Conservation (phyloP, 169 alveolate genomes). For the Plasmodium billcollinsi region DNA sequence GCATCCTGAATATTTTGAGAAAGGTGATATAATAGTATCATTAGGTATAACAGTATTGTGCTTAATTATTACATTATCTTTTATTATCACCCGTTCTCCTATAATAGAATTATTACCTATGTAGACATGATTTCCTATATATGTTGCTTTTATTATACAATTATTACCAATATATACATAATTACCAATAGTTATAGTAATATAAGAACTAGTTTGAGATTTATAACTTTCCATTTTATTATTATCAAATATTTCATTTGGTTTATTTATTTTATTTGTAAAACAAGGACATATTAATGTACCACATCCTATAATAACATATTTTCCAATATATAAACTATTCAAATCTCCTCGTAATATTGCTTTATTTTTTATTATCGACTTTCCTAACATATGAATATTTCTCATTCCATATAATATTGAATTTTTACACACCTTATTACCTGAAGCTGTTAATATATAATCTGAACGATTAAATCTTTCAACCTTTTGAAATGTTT, state of each 20-base stretch:
- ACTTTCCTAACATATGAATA: conserved; percentile 86
- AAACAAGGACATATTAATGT: conserved; percentile 88
- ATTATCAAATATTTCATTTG: background rate
- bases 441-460: conserved; percentile 74
- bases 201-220: conserved; percentile 54
- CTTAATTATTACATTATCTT: conserved; percentile 85
- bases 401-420: conserved; percentile 84
- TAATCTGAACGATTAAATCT: conserved; percentile 36
- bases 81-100: conserved; percentile 87
- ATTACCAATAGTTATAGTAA: conserved; percentile 86
- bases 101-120: conserved; percentile 91
- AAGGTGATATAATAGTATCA: conserved; percentile 88
- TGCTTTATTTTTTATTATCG: conserved; percentile 83
- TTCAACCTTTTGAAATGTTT: conserved; percentile 37
- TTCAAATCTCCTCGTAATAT: conserved; percentile 89
- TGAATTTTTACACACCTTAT: conserved; percentile 64
- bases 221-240: conserved; percentile 53
- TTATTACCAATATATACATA: conserved; percentile 87
- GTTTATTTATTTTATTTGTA: conserved; percentile 23
- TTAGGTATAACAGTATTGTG: conserved; percentile 87
- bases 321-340: conserved; percentile 82
- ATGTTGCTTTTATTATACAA: conserved; percentile 85
- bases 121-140: conserved; percentile 87
- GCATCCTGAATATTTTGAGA: conserved; percentile 89
- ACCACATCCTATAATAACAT: conserved; percentile 83